Base-by-base conservation (phyloP, 805 yeast genomes). In the Tetrapisispora namnaoensis region DNA sequence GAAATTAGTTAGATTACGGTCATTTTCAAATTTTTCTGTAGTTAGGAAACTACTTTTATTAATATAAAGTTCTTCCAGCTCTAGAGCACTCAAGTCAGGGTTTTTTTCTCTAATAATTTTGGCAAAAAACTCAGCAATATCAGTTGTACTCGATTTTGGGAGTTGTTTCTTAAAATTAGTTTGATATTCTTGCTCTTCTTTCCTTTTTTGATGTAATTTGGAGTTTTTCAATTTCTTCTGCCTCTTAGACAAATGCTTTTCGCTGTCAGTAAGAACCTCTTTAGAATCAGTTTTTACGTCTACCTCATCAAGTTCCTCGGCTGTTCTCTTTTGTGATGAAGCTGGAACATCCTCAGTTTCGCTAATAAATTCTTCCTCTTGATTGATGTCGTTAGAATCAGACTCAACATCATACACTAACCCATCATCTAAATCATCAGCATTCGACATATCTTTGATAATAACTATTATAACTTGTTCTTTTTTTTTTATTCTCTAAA, bases 391-490 rank as follows among this genome's bases (percentile, higher is more conserved):
- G 39, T 64, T 68, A 32, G 36, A 16, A 22, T 38, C 50, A 8
- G 44, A 22, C 24, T 63, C 69, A 37, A 66, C 60, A 5, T 71
- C 74, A 59, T 84, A 85, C 3, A 74, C 83, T 45, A 87, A 69
- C 2, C 88, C 91, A 61, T 86, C 95, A 46, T 86, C 90, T 50
- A 87, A 70, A 51, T 83, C 95, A 64, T 88, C 95, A 16, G 75
- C 84, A 40, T 62, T 58, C 8, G 61, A 53, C 66, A 62, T 62
- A 8, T 42, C 18, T 40, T 27, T 24, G 8, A 24, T 24, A 24
- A 6, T 24, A 24, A 24, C 28, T n/a, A 8, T 24, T 24, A 6
- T 8, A 8, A 24, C 28, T 24, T 3, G 3, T 18, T 17, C 18
- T 18, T 18, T 37, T 5, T 8, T 37, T 37, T 37, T 18, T 10